Percentiles rank a stretch among this genome's conserved stretches.
Conservation (phyloP, 1,139 yeast species). For the Entelexis sorbosivorans region DNA sequence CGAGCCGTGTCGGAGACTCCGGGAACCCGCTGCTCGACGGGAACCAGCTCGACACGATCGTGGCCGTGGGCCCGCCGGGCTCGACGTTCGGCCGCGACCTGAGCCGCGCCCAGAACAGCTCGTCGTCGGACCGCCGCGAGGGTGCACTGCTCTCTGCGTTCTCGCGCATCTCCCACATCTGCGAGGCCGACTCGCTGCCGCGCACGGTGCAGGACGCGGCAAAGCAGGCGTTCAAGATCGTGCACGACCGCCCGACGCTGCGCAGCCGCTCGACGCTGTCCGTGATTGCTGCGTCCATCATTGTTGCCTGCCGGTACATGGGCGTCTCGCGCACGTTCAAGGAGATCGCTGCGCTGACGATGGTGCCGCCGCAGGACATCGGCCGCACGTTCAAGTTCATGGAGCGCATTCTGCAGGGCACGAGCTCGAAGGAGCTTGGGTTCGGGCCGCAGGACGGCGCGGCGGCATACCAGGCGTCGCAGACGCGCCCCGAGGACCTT, state of each 20-base stretch:
- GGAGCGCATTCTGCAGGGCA: constrained; percentile 47
- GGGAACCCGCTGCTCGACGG: constrained; percentile 90
- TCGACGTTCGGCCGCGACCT: constrained; percentile 72
- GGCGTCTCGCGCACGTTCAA: constrained; percentile 90
- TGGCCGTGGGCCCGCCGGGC: constrained; percentile 62
- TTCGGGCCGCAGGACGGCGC: constrained; percentile 26
- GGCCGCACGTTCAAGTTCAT: constrained; percentile 67
- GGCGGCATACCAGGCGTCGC: constrained; percentile 51
- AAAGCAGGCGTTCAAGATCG: constrained; percentile 86
- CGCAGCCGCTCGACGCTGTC: constrained; percentile 90
- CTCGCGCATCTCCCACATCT: constrained; percentile 85
- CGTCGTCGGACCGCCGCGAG: constrained; percentile 77
- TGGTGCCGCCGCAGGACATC: constrained; percentile 88
- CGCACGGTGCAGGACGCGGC: constrained; percentile 95
- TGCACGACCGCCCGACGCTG: constrained; percentile 75
- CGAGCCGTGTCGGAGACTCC: constrained; percentile 98
- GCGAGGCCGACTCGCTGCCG: constrained; percentile 92
- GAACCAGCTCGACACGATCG: constrained; percentile 84
- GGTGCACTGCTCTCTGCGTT: constrained; percentile 82
- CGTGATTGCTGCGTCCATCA: constrained; percentile 93
- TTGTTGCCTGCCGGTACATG: constrained; percentile 90
- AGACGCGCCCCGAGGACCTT: constrained; percentile 87
- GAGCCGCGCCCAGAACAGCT: constrained; percentile 77
- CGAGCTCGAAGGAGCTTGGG: constrained; percentile 29
- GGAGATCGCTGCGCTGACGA: constrained; percentile 91